Conservation (phyloP, 2,329 filamentous ascomycete genomes). For the Davidsoniella neocaledoniae region DNA sequence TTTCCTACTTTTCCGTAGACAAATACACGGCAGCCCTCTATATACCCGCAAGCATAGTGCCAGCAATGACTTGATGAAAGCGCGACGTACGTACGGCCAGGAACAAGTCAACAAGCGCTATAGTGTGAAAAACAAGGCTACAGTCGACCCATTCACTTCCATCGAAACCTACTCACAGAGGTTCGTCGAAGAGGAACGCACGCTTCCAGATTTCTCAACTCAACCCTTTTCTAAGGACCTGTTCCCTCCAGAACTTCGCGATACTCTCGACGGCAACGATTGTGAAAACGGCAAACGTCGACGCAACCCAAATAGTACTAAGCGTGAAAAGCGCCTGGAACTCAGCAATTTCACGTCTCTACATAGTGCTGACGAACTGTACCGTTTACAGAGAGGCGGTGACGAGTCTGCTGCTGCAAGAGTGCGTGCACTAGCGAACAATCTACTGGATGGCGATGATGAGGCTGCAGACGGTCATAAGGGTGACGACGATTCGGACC, state of each 20-base stretch:
- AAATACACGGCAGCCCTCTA: constrained; percentile 36
- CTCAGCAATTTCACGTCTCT: constrained; percentile 31
- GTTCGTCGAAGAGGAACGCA: constrained; percentile 33
- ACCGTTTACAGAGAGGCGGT: constrained; percentile 21
- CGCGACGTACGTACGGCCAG: constrained; percentile 33
- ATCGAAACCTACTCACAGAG: constrained; percentile 41
- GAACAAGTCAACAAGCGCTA: constrained; percentile 42
- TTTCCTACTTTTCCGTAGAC: constrained; percentile 39
- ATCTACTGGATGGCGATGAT: constrained; percentile 29
- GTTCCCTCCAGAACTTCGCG: constrained; percentile 39
- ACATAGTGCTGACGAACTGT: constrained; percentile 34
- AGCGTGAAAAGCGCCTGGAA: constrained; percentile 27
- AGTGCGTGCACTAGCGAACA: constrained; percentile 18
- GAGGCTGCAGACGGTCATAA: constrained; percentile 26
- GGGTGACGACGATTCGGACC: constrained; percentile 29
- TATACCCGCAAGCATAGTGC: constrained; percentile 37
- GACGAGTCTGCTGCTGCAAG: constrained; percentile 18
- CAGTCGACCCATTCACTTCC: constrained; percentile 39
- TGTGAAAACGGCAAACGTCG: constrained; percentile 12
- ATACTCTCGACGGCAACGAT: constrained; percentile 34
- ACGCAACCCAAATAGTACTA: too few species aligned
- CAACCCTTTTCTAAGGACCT: constrained; percentile 34
- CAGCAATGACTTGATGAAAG: constrained; percentile 23
- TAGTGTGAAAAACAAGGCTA: constrained; percentile 36
- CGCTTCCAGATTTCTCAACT: constrained; percentile 35